Evolutionary conservation across 306 rosid species (phyloP), one percentile per base, ranked within the genome.

Genomic region (Trichosanthes cucumerina): DNA sequence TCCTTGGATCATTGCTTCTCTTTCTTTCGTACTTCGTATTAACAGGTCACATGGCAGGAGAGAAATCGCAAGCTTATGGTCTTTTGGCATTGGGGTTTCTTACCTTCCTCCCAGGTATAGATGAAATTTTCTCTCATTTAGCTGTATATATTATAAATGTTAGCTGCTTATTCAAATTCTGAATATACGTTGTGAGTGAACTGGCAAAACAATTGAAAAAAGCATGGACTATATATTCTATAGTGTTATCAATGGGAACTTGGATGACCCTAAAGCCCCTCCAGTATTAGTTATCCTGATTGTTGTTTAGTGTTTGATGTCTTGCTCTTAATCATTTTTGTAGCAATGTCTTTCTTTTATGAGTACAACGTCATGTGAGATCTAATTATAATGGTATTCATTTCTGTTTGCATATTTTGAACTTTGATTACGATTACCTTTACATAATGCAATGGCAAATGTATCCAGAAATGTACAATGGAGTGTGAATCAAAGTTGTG

Each of bases 31-130:
- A 86, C 78, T 96, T 92, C 85, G 86, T 92, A 85, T 88, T 88
- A 83, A 84, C 91, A 0, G 96, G 98, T 86, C 99, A 96, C 83
- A 96, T 96, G 99, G 96, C 89, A 47, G 98, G 99, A 75, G 99
- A 95, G 33, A 79, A 36, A 16, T 87, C 99, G 68, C 99, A 92
- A 85, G 99, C 93, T 64, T 96, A 85, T 86, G 97, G 98, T 62
- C 98, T 92, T 85, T 78, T 96, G 54, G 93, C 89, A 59, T 79
- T 96, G 16, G 99, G 99, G 52, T 47, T 85, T 84, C 93, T 96
- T 58, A 85, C 98, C 86, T 95, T 91, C 85, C 99, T 95, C 65
- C 99, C 99, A 80, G 97, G 99, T 92, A 65, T 86, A 64, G 82
- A 73, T 13, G 13, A 49, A 9, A 24, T 60, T 13, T 24, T 9